These are phyloP conservation scores for Trichosporon inkin DNA, from an alignment of 1,284 basidiomycete genomes.

Conservation along the genomic window DNA sequence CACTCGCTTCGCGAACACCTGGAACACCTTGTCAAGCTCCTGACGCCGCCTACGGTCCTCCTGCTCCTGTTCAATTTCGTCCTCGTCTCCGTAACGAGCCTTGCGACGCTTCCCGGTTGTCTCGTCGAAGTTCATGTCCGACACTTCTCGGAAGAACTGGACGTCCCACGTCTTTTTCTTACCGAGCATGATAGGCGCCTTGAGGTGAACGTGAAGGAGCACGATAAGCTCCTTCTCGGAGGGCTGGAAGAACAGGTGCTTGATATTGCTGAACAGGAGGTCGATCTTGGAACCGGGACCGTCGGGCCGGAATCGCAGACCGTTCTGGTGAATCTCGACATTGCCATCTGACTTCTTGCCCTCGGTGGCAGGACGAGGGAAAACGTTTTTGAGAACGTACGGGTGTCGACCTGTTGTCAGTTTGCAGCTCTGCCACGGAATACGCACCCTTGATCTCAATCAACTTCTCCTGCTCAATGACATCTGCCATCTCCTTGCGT, in stretches of 20 bases:
- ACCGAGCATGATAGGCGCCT: slow-evolving; percentile 95
- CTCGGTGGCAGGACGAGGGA: slow-evolving; percentile 73
- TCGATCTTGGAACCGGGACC: slow-evolving; percentile 77
- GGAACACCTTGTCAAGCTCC: slow-evolving; percentile 92
- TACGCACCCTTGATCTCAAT: slow-evolving; percentile 66
- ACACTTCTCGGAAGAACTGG: slow-evolving; percentile 97
- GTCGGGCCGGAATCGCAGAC: slow-evolving; percentile 85
- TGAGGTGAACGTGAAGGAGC: slow-evolving; percentile 89
- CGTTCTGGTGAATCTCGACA: slow-evolving; percentile 96
- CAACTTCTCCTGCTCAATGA: slow-evolving; percentile 88
- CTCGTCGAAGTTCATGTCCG: slow-evolving; percentile 97
- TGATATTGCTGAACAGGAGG: slow-evolving; percentile 94
- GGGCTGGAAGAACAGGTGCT: slow-evolving; percentile 98
- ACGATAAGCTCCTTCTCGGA: slow-evolving; percentile 96
- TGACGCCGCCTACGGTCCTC: slow-evolving; percentile 87
- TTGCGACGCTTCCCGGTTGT: slow-evolving; percentile 91
- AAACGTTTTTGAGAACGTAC: slow-evolving; percentile 80
- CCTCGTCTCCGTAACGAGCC: slow-evolving; percentile 95
- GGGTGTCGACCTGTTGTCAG: slow-evolving; percentile 57
- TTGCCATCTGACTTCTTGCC: slow-evolving; percentile 67
- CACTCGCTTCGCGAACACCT: slow-evolving; percentile 86
- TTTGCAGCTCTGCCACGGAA: no score
- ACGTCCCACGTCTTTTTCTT: slow-evolving; percentile 98
- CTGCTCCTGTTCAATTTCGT: slow-evolving; percentile 98
- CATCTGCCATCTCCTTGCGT: slow-evolving; percentile 96